Base-by-base conservation (phyloP, 108 stramenopile species). In the Stephanodiscus triporus region DNA sequence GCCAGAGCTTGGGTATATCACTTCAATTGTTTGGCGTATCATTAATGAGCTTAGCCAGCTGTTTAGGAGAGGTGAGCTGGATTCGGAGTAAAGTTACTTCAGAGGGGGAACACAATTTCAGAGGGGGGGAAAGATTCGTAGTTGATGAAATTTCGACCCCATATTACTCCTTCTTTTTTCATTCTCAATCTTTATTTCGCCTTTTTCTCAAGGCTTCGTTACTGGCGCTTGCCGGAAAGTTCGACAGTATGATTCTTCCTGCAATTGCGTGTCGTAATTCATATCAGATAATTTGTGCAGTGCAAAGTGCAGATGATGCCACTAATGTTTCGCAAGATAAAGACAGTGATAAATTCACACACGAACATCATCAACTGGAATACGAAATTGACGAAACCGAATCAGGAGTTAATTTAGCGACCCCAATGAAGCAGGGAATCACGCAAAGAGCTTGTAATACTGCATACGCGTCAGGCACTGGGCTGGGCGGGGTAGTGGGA, bases 11-110 rank as follows among this genome's bases (percentile, higher is more conserved):
- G 27, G 73, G 73, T 24, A 32, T 82, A 4, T 49, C 49, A 9
- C 37, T 76, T 30, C 78, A 90, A 65, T 75, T 94, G 0, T n/a
- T 91, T 13, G 97, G 97, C 9, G 96, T 97, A n/a, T 84, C 81
- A 16, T 70, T 94, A 30, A 75, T 74, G n/a, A 77, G 81, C 32
- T 36, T 85, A 17, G 90, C 94, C 66, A 68, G 82, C 27, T 91
- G 91, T 14, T 67, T 98, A 63, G 97, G 97, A 16, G 96, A 97
- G 72, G 80, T 70, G 60, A 54, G 63, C 3, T n/a, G n/a, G n/a
- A n/a, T 2, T 17, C 9, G 8, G 43, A 45, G n/a, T n/a, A n/a
- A n/a, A n/a, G n/a, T n/a, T n/a, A n/a, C n/a, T n/a, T n/a, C n/a
- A n/a, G n/a, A n/a, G n/a, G n/a, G n/a, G n/a, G n/a, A n/a, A n/a